A percentile compares a stretch with the other conserved stretches of the same genome.
Conservation (phyloP, 192 early-diverging fungal genomes). For the Obelidium mucronatum region DNA sequence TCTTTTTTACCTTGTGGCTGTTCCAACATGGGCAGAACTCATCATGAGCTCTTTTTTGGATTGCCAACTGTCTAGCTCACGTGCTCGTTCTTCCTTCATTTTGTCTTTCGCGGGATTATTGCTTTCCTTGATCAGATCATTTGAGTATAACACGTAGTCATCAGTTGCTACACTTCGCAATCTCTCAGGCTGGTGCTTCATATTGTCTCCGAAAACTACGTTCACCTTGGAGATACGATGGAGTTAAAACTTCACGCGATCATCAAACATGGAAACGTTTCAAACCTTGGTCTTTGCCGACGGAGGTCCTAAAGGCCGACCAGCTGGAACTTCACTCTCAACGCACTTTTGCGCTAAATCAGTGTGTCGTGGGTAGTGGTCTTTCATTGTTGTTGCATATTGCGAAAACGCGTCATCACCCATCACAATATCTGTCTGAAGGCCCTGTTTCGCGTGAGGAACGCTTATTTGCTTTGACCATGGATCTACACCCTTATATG, state of each 20-base stretch:
- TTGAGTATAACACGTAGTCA: slow-evolving; percentile 20
- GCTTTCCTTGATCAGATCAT: neutral
- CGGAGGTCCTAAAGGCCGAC: slow-evolving; percentile 41
- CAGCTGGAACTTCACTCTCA: slow-evolving; percentile 31
- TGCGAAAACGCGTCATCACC: slow-evolving; percentile 41
- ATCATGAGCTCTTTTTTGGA: slow-evolving; percentile 33
- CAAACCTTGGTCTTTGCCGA: slow-evolving; percentile 17
- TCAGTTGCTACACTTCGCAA: slow-evolving; percentile 32
- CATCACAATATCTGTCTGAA: slow-evolving; percentile 54
- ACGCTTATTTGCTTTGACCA: slow-evolving; percentile 33
- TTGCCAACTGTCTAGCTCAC: slow-evolving; percentile 16
- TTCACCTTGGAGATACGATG: slow-evolving; percentile 30
- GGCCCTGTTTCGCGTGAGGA: slow-evolving; percentile 41
- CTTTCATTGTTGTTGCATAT: slow-evolving; percentile 44
- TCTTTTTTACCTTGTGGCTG: slow-evolving; percentile 31
- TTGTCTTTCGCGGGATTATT: neutral
- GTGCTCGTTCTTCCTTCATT: slow-evolving; percentile 3
- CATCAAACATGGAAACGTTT: neutral
- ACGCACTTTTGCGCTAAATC: neutral
- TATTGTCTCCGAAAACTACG: slow-evolving; percentile 47
- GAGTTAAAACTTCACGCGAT: neutral
- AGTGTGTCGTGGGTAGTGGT: slow-evolving; percentile 30
- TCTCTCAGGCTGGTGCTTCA: slow-evolving; percentile 25
- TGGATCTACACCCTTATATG: slow-evolving; percentile 28
- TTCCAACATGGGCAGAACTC: slow-evolving; percentile 44